Base-by-base conservation (phyloP, 2,329 filamentous ascomycete genomes). In the Arthroderma uncinatum region DNA sequence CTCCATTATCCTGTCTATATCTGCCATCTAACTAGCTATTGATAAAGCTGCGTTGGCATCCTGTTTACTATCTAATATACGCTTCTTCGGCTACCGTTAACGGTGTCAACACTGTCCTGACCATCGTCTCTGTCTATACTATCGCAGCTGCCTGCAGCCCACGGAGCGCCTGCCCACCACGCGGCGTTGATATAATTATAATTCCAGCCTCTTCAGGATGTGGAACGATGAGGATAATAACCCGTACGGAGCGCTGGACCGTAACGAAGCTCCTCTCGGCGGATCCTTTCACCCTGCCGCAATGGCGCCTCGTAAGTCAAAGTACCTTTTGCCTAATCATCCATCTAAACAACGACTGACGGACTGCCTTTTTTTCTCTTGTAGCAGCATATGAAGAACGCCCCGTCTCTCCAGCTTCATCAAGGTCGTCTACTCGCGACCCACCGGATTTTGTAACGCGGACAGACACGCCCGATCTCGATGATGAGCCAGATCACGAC, bases 151-250 rank as follows among this genome's bases (percentile, higher is more conserved):
- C 47, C 47, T 50, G 47, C 25, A 50, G 10, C 10, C 37, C 40
- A 9, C 8, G 9, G 12, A 36, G 19, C 23, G 25, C 47, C 23
- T 8, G 25, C 47, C 47, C 25, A 25, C 23, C 47, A 19, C 34
- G 34, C 34, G 47, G 2, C 19, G 5, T 25, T 21, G 40, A 47
- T 47, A 47, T 8, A 42, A 42, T 42, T 21, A 21, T 8, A 12
- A 47, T 21, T 21, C 19, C 8, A 28, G 14, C 14, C 10, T 30
- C 25, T 33, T 55, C 25, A 55, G 14, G 64, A 97, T 97, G 92
- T 97, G 92, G 92, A 94, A 96, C 80, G 91, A 97, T 78, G 92
- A 97, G 76, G 89, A 97, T 70, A 97, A 97, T 75, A 97, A 97
- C 71, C 92, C 92, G 4, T 96, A 97, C 69, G 91, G 90, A 66